A percentile compares a stretch with the other conserved stretches of the same genome.
phyloP scores from a whole-genome alignment of 441 rosid species.

The Populus hybrid region DNA sequence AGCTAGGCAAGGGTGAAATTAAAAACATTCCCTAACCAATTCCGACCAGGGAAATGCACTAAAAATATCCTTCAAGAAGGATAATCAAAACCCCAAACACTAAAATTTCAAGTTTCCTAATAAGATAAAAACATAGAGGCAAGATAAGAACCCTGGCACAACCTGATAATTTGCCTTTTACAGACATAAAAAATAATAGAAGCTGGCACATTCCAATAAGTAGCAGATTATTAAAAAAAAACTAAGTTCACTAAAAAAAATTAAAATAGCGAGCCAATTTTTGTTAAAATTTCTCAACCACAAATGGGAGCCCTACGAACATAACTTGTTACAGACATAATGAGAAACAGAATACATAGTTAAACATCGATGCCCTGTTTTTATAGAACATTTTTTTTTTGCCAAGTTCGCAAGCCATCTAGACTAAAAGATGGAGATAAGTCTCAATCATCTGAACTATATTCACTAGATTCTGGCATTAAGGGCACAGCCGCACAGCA shows the following conservation, averaged over 20 bases:
- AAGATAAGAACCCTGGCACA: background rate
- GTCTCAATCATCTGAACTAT: conserved; percentile 83
- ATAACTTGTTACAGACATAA: background rate
- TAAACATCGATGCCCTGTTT: background rate
- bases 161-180: background rate
- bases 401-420: background rate
- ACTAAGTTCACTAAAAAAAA: no score
- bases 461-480: conserved; percentile 80
- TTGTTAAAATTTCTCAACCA: background rate
- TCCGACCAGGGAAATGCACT: no score
- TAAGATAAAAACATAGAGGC: no score
- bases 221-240: no score
- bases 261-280: no score
- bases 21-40: no score
- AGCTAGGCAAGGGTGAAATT: no score
- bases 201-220: background rate
- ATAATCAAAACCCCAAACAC: no score
- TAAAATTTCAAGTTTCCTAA: no score
- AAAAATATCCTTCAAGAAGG: no score
- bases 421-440: background rate
- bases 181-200: background rate
- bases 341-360: background rate
- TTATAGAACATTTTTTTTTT: background rate
- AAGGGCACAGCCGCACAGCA: conserved; percentile 83
- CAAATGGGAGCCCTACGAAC: background rate